Percentiles rank a stretch among this genome's conserved stretches.
phyloP scores from a whole-genome alignment of 108 stramenopile species.

The Phaeodactylum tricornutum region DNA sequence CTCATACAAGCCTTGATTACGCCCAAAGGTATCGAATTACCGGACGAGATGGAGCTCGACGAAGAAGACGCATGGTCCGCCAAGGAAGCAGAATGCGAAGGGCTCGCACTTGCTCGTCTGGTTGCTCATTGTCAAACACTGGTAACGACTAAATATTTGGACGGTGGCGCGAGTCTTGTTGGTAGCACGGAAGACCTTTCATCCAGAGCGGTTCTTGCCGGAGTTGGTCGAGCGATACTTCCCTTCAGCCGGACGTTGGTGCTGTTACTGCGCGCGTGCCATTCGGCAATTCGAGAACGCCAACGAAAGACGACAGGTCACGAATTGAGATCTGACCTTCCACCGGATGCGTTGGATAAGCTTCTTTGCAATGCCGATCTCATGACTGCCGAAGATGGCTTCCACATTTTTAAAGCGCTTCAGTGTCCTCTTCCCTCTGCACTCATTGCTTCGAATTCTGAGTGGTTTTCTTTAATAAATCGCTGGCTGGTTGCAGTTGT shows the following conservation, averaged over 20 bases:
- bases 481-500: slow-evolving; percentile 46
- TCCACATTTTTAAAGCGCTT: slow-evolving; percentile 50
- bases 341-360: slow-evolving; percentile 23
- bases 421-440: slow-evolving; percentile 62
- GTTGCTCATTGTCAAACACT: slow-evolving; percentile 24
- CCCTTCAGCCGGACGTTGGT: slow-evolving; percentile 70
- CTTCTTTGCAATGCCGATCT: slow-evolving; percentile 38
- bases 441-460: slow-evolving; percentile 20
- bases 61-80: slow-evolving; percentile 30
- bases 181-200: background rate
- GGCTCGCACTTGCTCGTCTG: slow-evolving; percentile 33
- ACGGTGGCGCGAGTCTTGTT: slow-evolving; percentile 4
- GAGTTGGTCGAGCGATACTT: slow-evolving; percentile 58
- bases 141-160: slow-evolving; percentile 10
- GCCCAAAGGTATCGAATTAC: slow-evolving; percentile 47
- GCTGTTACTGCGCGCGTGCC: slow-evolving; percentile 61
- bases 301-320: slow-evolving; percentile 19
- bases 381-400: slow-evolving; percentile 67
- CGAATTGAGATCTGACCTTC: too few relatives aligned
- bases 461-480: slow-evolving; percentile 43
- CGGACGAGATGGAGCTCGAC: slow-evolving; percentile 30
- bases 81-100: slow-evolving; percentile 21
- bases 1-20: slow-evolving; percentile 65
- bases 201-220: slow-evolving; percentile 24
- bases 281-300: slow-evolving; percentile 37